These are phyloP conservation scores for Umbelopsis sp. DNA, from an alignment of 192 early-diverging fungal genomes.

Conservation along the genomic window DNA sequence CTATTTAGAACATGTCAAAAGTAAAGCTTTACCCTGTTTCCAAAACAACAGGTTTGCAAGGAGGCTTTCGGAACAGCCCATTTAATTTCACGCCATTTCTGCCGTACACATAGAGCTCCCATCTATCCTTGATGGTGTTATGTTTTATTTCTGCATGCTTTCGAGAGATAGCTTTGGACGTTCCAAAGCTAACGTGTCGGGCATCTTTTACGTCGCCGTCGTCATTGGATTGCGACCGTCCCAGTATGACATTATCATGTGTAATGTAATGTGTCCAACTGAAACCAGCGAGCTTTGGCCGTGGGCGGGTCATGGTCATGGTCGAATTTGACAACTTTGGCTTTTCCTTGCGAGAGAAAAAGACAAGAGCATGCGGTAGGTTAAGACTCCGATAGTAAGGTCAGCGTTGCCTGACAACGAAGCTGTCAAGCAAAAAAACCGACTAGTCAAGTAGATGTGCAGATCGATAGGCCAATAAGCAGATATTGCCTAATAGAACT, in stretches of 20 bases:
- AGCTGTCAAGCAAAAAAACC: no score
- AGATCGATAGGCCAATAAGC: no score
- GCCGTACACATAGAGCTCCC: constrained; percentile 36
- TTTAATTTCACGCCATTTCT: constrained; percentile 39
- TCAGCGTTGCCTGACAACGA: no score
- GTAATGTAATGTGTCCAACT: constrained; percentile 41
- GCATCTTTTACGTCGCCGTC: constrained; percentile 1
- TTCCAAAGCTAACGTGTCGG: constrained; percentile 32
- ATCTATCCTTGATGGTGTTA: constrained; percentile 13
- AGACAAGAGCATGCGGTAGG: background rate
- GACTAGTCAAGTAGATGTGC: no score
- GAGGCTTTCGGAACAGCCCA: constrained; percentile 22
- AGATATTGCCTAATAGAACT: no score
- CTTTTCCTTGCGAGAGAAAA: constrained; percentile 13
- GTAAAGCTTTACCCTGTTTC: constrained; percentile 20
- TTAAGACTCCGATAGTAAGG: no score
- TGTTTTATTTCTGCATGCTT: constrained; percentile 36
- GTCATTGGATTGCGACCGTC: constrained; percentile 16
- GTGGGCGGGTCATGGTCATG: constrained; percentile 17
- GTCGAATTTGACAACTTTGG: constrained; percentile 19
- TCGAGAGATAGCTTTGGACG: constrained; percentile 35
- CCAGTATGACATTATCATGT: constrained; percentile 20
- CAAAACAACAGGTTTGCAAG: constrained; percentile 19
- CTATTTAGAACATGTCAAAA: background rate
- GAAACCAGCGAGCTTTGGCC: constrained; percentile 34